Percentiles rank a stretch among this genome's conserved stretches.
Evolutionary conservation across 2,329 filamentous ascomycete species (phyloP).

Genomic region (Aureobasidium sp.): DNA sequence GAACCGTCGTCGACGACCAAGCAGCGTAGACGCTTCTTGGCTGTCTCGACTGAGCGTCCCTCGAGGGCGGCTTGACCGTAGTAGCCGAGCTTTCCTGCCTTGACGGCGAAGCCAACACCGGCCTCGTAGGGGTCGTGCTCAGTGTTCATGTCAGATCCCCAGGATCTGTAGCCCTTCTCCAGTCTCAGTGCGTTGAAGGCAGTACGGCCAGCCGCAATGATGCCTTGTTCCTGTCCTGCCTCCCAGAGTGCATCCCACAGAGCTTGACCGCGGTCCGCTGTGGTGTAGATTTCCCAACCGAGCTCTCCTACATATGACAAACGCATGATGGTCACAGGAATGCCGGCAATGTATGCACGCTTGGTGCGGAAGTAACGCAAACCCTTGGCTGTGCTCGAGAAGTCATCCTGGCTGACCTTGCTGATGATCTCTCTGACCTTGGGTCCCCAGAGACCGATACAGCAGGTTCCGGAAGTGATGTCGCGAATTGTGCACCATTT

Average conservation of each 20-base stretch:
- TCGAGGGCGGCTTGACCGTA: constrained; percentile 45
- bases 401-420: constrained; percentile 37
- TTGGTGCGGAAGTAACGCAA: constrained; percentile 45
- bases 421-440: constrained; percentile 43
- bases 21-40: constrained; percentile 34
- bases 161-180: constrained; percentile 51
- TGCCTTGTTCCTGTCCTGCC: constrained; percentile 45
- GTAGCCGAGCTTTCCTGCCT: constrained; percentile 39
- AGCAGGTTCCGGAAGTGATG: constrained; percentile 51
- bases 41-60: constrained; percentile 29
- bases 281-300: constrained; percentile 55
- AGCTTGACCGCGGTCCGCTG: constrained; percentile 47
- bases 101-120: constrained; percentile 44
- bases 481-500: constrained; percentile 47
- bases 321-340: constrained; percentile 48
- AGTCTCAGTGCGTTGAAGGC: constrained; percentile 51
- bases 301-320: constrained; percentile 53
- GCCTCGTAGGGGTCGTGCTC: constrained; percentile 55
- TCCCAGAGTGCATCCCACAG: constrained; percentile 52
- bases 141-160: constrained; percentile 49
- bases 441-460: constrained; percentile 56
- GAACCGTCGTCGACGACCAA: constrained; percentile 47
- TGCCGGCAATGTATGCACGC: constrained; percentile 40
- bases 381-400: constrained; percentile 30
- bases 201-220: constrained; percentile 49